A percentile compares a stretch with the other conserved stretches of the same genome.
phyloP scores from a whole-genome alignment of 164 flowering plant species.

The Tetracentron sinense region DNA sequence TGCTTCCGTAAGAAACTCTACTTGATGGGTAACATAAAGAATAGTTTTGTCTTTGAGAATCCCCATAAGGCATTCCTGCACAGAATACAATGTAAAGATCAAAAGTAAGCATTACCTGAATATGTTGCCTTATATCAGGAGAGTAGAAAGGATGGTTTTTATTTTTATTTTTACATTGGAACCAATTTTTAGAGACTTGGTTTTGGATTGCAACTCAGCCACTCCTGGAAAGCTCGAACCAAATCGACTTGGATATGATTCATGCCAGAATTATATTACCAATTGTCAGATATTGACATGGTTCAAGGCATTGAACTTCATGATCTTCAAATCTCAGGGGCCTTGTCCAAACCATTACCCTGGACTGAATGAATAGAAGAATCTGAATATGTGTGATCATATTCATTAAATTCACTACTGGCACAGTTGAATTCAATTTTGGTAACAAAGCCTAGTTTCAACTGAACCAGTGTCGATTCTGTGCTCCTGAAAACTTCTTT shows the following conservation, averaged over 20 bases:
- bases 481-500: neutral
- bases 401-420: no score
- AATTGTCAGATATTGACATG: neutral
- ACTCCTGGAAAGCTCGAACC: neutral
- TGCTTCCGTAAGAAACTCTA: slow-evolving; percentile 79
- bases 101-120: neutral
- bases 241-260: neutral
- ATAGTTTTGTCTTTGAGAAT: slow-evolving; percentile 80
- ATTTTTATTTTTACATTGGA: no score
- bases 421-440: no score
- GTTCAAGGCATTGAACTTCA: neutral
- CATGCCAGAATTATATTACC: neutral
- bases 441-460: neutral
- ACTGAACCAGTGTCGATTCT: neutral
- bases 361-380: no score
- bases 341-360: no score
- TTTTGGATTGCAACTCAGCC: neutral
- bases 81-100: neutral
- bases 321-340: neutral
- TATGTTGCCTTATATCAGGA: neutral
- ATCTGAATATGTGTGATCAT: no score
- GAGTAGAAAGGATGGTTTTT: neutral
- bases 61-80: slow-evolving; percentile 89
- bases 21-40: slow-evolving; percentile 93
- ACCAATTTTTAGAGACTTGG: neutral